Evolutionary conservation across 768 basidiomycete genomes (phyloP).

Genomic region (Boletellus emodensis): DNA sequence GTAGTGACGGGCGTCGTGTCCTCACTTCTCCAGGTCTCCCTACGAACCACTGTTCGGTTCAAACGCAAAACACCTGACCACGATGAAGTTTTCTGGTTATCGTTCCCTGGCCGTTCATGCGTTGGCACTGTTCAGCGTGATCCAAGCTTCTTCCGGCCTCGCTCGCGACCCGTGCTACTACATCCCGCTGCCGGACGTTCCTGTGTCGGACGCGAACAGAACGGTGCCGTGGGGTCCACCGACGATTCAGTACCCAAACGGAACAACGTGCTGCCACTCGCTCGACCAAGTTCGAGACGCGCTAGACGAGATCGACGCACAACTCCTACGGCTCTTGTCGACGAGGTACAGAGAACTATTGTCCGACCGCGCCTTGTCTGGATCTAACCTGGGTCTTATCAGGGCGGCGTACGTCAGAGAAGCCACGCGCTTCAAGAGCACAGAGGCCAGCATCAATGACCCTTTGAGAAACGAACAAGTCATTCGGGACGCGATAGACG

Average conservation of each 20-base stretch:
- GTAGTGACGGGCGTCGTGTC: no score
- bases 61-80: no score
- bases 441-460: slow-evolving; percentile 5
- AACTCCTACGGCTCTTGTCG: slow-evolving; percentile 18
- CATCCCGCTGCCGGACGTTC: slow-evolving; percentile 9
- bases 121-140: not conserved
- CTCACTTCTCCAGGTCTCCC: no score
- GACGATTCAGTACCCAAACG: slow-evolving; percentile 15
- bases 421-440: slow-evolving; percentile 26
- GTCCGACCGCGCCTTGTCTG: no score
- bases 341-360: slow-evolving; percentile 7
- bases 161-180: slow-evolving; percentile 11
- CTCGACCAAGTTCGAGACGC: slow-evolving; percentile 17
- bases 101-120: not conserved
- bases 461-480: slow-evolving; percentile 16
- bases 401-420: slow-evolving; percentile 22
- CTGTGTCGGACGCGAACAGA: slow-evolving; percentile 15
- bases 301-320: slow-evolving; percentile 16
- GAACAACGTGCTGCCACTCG: slow-evolving; percentile 25
- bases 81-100: slow-evolving; percentile 1
- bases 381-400: not conserved
- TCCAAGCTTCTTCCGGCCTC: not conserved
- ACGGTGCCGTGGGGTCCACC: slow-evolving; percentile 23
- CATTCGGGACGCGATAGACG: slow-evolving; percentile 17
- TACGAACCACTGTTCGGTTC: no score